Percentiles rank a stretch among this genome's conserved stretches.
phyloP scores from a whole-genome alignment of 169 alveolate species.

The Cardiosporidium cionae region DNA sequence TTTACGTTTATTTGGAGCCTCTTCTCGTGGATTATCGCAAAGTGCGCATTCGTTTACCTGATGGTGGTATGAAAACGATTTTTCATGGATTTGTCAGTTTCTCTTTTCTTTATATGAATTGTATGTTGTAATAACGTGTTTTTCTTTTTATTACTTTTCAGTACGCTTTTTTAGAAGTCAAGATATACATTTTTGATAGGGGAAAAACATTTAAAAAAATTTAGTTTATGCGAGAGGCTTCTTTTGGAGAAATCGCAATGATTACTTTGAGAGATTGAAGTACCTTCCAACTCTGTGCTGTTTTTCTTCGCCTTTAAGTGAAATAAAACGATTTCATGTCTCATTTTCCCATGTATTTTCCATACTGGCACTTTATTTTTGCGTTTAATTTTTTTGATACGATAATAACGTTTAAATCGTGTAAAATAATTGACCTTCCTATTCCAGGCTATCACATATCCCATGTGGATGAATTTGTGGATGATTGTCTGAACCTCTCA shows the following conservation, averaged over 20 bases:
- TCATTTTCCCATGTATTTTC: background rate
- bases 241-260: too few species aligned
- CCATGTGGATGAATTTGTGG: conserved; percentile 95
- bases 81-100: background rate
- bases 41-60: conserved; percentile 74
- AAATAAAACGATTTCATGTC: too few species aligned
- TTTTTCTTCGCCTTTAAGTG: too few species aligned
- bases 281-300: too few species aligned
- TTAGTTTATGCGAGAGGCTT: too few species aligned
- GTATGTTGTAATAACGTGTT: background rate
- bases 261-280: too few species aligned
- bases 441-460: conserved; percentile 39
- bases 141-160: background rate
- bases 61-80: conserved; percentile 60
- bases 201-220: too few species aligned
- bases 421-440: too few species aligned
- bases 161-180: conserved; percentile 32
- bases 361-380: background rate
- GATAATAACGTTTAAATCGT: too few species aligned
- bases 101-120: background rate
- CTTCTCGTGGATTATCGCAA: conserved; percentile 90
- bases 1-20: conserved; percentile 80
- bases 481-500: conserved; percentile 77
- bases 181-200: too few species aligned
- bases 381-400: background rate